A percentile compares a stretch with the other conserved stretches of the same genome.
Evolutionary conservation across 169 alveolate species (phyloP).

Genomic region (Plasmodium yoelii): DNA sequence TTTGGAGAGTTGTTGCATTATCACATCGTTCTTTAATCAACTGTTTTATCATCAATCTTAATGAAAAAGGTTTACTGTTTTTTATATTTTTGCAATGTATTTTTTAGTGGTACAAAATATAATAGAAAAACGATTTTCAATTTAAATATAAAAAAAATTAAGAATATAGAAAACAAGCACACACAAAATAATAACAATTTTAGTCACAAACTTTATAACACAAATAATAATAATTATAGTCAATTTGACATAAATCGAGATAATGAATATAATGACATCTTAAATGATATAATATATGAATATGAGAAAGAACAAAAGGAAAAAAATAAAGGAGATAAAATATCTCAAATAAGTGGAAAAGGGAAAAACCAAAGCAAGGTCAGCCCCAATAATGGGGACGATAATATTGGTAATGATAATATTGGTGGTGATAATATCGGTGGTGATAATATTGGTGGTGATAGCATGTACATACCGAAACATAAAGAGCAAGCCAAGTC

Average conservation of each 20-base stretch:
- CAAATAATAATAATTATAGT: constrained; percentile 15
- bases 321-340: constrained; percentile 8
- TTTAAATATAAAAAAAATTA: constrained; percentile 16
- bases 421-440: too few species aligned
- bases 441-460: too few species aligned
- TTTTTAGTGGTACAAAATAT: not conserved
- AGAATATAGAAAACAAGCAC: not conserved
- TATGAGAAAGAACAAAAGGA: constrained; percentile 47
- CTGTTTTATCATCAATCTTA: not conserved
- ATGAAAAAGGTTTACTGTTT: constrained; percentile 56
- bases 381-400: not conserved
- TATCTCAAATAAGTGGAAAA: not conserved
- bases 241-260: constrained; percentile 40
- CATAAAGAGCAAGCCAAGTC: not conserved
- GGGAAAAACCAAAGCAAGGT: not conserved
- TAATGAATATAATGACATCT: constrained; percentile 51
- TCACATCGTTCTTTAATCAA: not conserved
- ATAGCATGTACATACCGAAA: not conserved
- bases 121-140: constrained; percentile 34
- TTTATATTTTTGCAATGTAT: constrained; percentile 41
- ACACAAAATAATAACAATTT: too few species aligned
- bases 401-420: too few species aligned
- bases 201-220: not conserved
- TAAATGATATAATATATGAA: constrained; percentile 54
- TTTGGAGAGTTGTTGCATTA: too few species aligned